phyloP scores from a whole-genome alignment of 139 green algal species.

The Coelastrella sp. region DNA sequence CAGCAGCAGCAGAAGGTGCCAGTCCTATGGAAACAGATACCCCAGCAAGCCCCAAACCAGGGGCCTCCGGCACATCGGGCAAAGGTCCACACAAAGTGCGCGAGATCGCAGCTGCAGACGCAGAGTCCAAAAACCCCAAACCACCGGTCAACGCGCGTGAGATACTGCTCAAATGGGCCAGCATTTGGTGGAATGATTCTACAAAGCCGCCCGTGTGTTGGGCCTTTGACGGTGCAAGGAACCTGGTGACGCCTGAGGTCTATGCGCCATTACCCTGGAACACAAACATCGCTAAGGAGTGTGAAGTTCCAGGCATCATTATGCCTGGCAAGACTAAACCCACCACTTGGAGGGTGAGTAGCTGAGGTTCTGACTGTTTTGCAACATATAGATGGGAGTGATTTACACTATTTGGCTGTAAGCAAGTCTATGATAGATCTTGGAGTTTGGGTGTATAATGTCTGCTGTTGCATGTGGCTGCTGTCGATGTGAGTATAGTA shows the following conservation, averaged over 20 bases:
- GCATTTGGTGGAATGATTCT: neutral
- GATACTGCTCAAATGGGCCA: neutral
- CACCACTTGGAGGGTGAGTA: neutral
- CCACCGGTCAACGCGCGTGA: slow-evolving; percentile 2
- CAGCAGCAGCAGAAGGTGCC: too few relatives aligned
- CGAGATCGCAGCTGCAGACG: too few relatives aligned
- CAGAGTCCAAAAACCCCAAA: neutral
- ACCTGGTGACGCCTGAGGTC: neutral
- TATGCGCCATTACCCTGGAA: neutral
- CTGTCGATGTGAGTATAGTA: too few relatives aligned
- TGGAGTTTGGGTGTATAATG: too few relatives aligned
- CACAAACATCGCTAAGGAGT: neutral
- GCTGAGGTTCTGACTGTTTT: neutral
- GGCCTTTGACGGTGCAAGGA: slow-evolving; percentile 14
- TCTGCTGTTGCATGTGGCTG: too few relatives aligned
- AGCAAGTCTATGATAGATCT: too few relatives aligned
- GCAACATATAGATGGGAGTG: too few relatives aligned
- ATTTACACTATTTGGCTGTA: too few relatives aligned
- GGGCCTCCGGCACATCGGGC: too few relatives aligned
- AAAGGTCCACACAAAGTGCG: too few relatives aligned
- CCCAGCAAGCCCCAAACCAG: too few relatives aligned
- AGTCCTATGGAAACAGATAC: too few relatives aligned
- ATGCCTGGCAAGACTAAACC: neutral
- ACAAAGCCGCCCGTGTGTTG: neutral
- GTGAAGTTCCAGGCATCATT: neutral